phyloP scores from a whole-genome alignment of 495 filamentous ascomycete genomes.

The Daldinia grandis region DNA sequence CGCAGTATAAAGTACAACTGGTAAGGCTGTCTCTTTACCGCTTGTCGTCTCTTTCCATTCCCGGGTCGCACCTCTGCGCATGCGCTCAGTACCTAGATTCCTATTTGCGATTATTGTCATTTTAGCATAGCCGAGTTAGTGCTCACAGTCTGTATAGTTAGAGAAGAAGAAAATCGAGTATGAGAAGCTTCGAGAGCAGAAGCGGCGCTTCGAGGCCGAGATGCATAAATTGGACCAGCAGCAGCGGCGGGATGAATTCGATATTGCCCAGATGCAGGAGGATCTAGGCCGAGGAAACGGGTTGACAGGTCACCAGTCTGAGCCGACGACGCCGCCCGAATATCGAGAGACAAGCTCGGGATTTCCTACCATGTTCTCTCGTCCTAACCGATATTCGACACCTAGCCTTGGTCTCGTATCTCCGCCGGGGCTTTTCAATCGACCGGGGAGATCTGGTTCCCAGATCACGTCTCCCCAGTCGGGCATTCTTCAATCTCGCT shows the following conservation, averaged over 20 bases:
- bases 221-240: constrained; percentile 86
- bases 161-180: constrained; percentile 92
- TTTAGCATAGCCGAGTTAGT: constrained; percentile 17
- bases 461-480: constrained; percentile 68
- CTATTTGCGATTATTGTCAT: constrained; percentile 16
- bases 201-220: constrained; percentile 83
- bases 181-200: constrained; percentile 85
- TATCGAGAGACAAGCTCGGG: constrained; percentile 73
- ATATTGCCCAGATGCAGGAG: constrained; percentile 82
- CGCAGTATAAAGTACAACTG: constrained; percentile 67
- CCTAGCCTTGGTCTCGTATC: constrained; percentile 80
- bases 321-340: constrained; percentile 97
- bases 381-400: constrained; percentile 82
- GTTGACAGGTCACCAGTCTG: constrained; percentile 76
- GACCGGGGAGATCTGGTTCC: constrained; percentile 76
- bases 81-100: background rate
- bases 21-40: constrained; percentile 51
- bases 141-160: constrained; percentile 64
- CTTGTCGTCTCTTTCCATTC: constrained; percentile 14
- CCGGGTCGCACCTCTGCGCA: constrained; percentile 17
- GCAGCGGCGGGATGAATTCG: constrained; percentile 78
- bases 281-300: constrained; percentile 65
- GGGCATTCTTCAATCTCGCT: constrained; percentile 58
- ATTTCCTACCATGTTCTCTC: constrained; percentile 75
- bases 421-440: constrained; percentile 77